Evolutionary conservation across 2,329 filamentous ascomycete species (phyloP).

Genomic region (Pleomassaria siparia): DNA sequence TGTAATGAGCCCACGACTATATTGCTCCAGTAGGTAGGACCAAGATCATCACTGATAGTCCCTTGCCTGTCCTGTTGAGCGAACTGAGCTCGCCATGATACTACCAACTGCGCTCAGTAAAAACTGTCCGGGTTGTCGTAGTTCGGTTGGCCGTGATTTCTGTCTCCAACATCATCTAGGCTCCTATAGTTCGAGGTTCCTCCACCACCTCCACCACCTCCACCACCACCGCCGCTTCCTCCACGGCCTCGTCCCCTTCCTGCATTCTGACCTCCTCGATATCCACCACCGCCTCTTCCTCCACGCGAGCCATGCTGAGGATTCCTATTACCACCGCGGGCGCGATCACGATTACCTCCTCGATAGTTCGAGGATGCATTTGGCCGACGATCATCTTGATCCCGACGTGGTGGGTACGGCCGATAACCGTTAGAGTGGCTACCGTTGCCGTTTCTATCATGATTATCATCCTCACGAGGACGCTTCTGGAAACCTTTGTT

Average conservation of each 20-base stretch:
- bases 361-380: slow-evolving; percentile 26
- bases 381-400: slow-evolving; percentile 28
- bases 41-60: no score
- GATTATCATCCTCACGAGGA: slow-evolving; percentile 46
- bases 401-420: slow-evolving; percentile 23
- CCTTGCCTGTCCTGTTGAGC: no score
- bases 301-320: slow-evolving; percentile 33
- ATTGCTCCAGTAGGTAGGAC: background rate
- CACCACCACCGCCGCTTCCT: slow-evolving; percentile 41
- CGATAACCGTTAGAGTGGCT: slow-evolving; percentile 25
- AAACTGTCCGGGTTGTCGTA: slow-evolving; percentile 38
- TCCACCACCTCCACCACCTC: slow-evolving; percentile 30
- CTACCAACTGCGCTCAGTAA: slow-evolving; percentile 23
- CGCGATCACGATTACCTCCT: slow-evolving; percentile 37
- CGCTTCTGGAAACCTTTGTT: slow-evolving; percentile 56
- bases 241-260: slow-evolving; percentile 36
- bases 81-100: background rate
- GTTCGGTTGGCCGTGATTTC: slow-evolving; percentile 28
- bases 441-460: slow-evolving; percentile 12
- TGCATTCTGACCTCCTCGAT: slow-evolving; percentile 41
- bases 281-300: slow-evolving; percentile 46
- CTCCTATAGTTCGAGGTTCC: slow-evolving; percentile 44
- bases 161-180: slow-evolving; percentile 45
- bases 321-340: slow-evolving; percentile 29
- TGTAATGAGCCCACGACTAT: background rate